Evolutionary conservation across 1,139 yeast species (phyloP), one percentile per base, ranked within the genome.

Genomic region (Taphrina pruni): DNA sequence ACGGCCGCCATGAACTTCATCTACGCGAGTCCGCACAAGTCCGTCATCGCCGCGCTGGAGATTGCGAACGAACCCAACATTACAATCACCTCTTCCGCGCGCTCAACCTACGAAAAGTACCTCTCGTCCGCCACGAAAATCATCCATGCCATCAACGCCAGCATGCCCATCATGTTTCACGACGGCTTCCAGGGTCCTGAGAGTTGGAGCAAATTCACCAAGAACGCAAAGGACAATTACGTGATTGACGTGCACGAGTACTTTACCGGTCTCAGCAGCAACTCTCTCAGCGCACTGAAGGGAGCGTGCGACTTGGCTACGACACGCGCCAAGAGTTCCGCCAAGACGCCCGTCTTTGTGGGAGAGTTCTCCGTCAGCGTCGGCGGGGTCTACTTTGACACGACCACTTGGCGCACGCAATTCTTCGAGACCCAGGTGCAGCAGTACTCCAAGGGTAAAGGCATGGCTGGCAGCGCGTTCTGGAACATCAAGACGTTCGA

Each of bases 371-470:
- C 61, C n/a, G 38, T 64, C 17, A 52, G 60, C 46, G 61, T 64
- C 0, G 67, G 67, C 12, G 67, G 67, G 7, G 67, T 50, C 20
- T 64, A 45, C 39, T 60, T 54, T 20, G 61, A 64, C 52, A 55
- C 67, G 8, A 39, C 14, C 39, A 41, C 69, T 8, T 56, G 69
- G 65, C 58, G 86, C 32, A 74, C 74, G 32, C 75, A 43, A 26
- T 61, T 61, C 45, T 45, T 8, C 43, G 79, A 35, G 81, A 78
- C 32, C 83, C 86, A 73, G 77, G 65, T 36, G 21, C 43, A 66
- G 41, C 51, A 64, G 35, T 58, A 58, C 54, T 2, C 62, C 14
- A 21, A 39, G 1, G 32, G 32, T 26, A 43, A 43, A 14, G 35
- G 45, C 14, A 20, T 58, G 26, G 67, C 67, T 8, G 67, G 67